phyloP scores from a whole-genome alignment of 2,329 filamentous ascomycete genomes.

The Aspergillus unguis region DNA sequence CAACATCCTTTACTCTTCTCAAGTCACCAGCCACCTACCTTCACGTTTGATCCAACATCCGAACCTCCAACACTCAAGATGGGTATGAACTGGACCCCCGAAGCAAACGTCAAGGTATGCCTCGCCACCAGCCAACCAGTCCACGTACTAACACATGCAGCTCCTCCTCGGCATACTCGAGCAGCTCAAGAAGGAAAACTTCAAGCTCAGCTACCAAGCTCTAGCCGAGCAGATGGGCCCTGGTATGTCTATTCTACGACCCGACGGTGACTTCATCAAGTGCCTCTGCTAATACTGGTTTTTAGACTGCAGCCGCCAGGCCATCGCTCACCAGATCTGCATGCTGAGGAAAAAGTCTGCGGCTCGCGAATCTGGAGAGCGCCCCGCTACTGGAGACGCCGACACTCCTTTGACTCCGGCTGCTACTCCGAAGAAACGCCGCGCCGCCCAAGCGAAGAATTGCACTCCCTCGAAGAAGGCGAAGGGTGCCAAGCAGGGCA shows the following conservation, averaged over 20 bases:
- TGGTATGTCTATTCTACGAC: conserved; percentile 3
- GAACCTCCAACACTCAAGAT: neutral
- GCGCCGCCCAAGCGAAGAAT: too few relatives aligned
- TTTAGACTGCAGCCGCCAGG: conserved; percentile 8
- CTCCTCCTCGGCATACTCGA: conserved; percentile 13
- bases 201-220: conserved; percentile 12
- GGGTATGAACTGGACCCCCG: conserved; percentile 13
- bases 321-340: conserved; percentile 8
- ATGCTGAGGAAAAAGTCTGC: conserved; percentile 3
- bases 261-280: too few relatives aligned
- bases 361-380: too few relatives aligned
- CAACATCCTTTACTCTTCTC: too few relatives aligned
- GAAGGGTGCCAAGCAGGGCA: too few relatives aligned
- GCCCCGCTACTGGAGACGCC: too few relatives aligned
- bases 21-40: too few relatives aligned
- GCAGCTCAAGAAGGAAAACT: conserved; percentile 2
- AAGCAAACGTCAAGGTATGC: conserved; percentile 13
- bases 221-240: conserved; percentile 12
- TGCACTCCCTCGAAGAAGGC: too few relatives aligned
- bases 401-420: too few relatives aligned
- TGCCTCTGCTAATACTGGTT: neutral
- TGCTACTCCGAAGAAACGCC: too few relatives aligned
- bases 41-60: too few relatives aligned
- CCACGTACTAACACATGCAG: neutral
- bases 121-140: neutral